Percentiles rank a stretch among this genome's conserved stretches.
Evolutionary conservation across 768 basidiomycete species (phyloP).

Genomic region (Cyclocybe cylindracea): DNA sequence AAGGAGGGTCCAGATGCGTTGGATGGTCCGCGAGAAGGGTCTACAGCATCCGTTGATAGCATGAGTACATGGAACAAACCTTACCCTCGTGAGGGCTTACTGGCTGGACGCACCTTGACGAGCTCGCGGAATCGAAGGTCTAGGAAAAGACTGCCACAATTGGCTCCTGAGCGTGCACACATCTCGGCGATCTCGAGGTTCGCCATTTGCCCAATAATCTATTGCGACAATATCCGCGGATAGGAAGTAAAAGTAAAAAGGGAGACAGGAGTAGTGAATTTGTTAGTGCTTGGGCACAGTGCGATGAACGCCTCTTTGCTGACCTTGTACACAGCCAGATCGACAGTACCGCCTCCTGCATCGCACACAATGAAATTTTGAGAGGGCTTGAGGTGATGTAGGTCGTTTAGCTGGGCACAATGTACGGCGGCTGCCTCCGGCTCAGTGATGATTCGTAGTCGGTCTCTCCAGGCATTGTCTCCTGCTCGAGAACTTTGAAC

Average conservation of each 20-base stretch:
- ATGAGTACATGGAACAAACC: not conserved
- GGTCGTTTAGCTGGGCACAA: conserved; percentile 77
- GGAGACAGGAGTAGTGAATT: not conserved
- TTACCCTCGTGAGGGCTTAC: not conserved
- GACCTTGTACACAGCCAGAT: conserved; percentile 61
- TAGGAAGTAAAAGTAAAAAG: conserved; percentile 2
- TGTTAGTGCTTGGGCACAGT: too few relatives aligned
- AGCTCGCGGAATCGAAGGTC: conserved; percentile 86
- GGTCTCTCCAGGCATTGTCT: conserved; percentile 77
- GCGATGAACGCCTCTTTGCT: not conserved
- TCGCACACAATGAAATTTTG: conserved; percentile 94
- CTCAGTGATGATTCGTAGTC: conserved; percentile 81
- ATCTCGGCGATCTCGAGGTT: conserved; percentile 92
- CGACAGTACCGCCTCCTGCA: conserved; percentile 82
- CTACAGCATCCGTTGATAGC: conserved; percentile 16
- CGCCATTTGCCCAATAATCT: conserved; percentile 77
- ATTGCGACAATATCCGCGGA: conserved; percentile 4
- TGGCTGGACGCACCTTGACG: conserved; percentile 48
- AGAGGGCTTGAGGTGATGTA: conserved; percentile 76
- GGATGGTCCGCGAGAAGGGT: conserved; percentile 80
- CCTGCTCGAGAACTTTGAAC: conserved; percentile 72
- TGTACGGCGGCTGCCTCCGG: conserved; percentile 91
- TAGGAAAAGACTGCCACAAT: conserved; percentile 85
- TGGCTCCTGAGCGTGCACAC: conserved; percentile 84
- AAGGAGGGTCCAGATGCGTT: conserved; percentile 78